phyloP scores from a whole-genome alignment of 192 early-diverging fungal species.

The Backusella macrospora region DNA sequence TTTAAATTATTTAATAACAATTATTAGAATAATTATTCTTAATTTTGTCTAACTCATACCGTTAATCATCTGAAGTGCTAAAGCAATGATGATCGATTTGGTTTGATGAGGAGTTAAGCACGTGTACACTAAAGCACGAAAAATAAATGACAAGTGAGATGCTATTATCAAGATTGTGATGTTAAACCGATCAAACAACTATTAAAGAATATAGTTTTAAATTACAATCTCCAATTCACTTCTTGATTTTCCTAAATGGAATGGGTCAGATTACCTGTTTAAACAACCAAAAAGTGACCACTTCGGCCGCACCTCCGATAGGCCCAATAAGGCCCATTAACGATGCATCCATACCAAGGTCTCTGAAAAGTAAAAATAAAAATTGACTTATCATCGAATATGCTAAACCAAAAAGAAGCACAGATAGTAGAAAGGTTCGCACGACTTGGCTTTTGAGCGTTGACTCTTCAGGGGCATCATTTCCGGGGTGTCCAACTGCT shows the following conservation, averaged over 20 bases:
- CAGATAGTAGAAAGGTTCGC: constrained; percentile 26
- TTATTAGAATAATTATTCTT: constrained; percentile 5
- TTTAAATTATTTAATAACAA: neutral
- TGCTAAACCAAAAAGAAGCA: constrained; percentile 36
- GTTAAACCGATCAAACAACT: constrained; percentile 38
- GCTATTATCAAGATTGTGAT: constrained; percentile 30
- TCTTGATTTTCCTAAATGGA: constrained; percentile 2
- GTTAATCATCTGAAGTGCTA: constrained; percentile 27
- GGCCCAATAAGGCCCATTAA: constrained; percentile 40
- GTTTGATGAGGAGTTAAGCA: constrained; percentile 15
- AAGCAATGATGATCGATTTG: constrained; percentile 25
- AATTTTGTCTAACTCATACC: constrained; percentile 11
- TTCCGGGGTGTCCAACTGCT: constrained; percentile 8
- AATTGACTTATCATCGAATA: constrained; percentile 40
- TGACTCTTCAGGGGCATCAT: constrained; percentile 9
- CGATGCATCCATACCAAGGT: constrained; percentile 35
- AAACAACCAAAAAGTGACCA: constrained; percentile 42
- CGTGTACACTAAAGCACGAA: constrained; percentile 30
- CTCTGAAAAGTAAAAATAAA: constrained; percentile 34
- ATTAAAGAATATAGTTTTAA: constrained; percentile 14
- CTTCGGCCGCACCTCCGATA: constrained; percentile 36
- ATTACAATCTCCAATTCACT: neutral
- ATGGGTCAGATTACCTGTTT: constrained; percentile 36
- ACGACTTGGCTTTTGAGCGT: constrained; percentile 26
- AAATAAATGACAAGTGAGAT: constrained; percentile 26